Conservation (phyloP, 1,284 basidiomycete species). For the Ceratobasidium sp. region DNA sequence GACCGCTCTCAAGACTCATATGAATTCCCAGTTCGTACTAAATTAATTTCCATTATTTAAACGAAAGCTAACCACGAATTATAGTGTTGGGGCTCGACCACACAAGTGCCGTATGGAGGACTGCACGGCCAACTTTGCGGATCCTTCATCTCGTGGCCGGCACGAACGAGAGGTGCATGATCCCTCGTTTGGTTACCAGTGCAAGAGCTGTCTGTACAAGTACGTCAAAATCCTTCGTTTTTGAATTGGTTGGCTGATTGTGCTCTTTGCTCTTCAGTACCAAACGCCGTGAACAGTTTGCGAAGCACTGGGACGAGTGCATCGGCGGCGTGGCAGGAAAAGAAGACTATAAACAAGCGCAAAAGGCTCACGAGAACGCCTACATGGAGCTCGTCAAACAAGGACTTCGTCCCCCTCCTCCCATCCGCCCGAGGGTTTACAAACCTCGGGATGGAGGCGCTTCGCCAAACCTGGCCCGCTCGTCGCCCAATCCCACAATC, state of each 20-base stretch:
- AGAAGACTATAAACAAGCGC: neutral
- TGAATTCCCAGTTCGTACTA: neutral
- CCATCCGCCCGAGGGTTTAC: neutral
- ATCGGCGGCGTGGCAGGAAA: neutral
- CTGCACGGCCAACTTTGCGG: neutral
- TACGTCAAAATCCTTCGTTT: neutral
- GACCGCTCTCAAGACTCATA: conserved; percentile 6
- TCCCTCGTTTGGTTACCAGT: neutral
- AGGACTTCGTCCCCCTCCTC: neutral
- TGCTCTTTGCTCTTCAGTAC: no score
- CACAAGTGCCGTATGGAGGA: neutral
- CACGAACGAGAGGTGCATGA: conserved; percentile 18
- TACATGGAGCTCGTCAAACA: neutral
- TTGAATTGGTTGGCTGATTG: no score
- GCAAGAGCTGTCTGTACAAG: neutral
- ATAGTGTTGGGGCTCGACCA: neutral
- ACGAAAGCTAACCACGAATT: neutral
- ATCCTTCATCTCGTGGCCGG: conserved; percentile 11
- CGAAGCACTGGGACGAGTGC: neutral
- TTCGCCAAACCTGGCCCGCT: no score
- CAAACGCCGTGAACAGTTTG: neutral
- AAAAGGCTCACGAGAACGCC: neutral
- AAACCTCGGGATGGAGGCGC: neutral
- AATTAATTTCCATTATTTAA: neutral
- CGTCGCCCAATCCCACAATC: no score